A percentile compares a stretch with the other conserved stretches of the same genome.
These are phyloP conservation scores for Ochromonadaceae sp. DNA, from an alignment of 352 stramenopile species.

Conservation along the genomic window DNA sequence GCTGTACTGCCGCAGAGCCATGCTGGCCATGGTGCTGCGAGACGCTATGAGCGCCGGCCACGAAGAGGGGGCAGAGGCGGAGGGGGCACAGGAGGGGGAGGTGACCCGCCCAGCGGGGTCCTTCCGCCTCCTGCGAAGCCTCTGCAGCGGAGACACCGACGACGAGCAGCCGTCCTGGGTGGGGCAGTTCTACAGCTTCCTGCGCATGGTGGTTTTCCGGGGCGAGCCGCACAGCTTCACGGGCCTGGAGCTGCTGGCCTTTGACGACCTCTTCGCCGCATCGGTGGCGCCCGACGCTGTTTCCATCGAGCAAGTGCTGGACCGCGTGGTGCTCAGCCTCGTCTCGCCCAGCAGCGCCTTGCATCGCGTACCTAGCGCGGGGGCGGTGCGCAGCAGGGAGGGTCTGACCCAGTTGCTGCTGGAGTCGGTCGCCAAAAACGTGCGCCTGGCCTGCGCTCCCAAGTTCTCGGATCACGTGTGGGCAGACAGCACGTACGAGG, in stretches of 20 bases:
- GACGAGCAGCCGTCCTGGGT: no score
- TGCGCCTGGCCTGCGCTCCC: background rate
- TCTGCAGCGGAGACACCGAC: no score
- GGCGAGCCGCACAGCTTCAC: background rate
- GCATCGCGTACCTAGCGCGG: background rate
- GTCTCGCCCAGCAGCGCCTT: no score
- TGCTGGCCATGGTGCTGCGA: no score
- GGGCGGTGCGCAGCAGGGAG: background rate
- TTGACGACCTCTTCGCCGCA: background rate
- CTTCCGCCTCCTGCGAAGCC: no score
- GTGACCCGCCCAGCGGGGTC: no score
- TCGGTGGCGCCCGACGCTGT: background rate
- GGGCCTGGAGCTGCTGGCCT: background rate
- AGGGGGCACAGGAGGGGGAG: no score
- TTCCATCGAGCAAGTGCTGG: background rate
- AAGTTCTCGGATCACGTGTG: conserved; percentile 7
- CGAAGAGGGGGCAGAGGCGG: no score
- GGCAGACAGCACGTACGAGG: background rate
- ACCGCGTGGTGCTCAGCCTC: no score
- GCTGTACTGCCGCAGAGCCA: no score
- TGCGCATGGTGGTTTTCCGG: background rate
- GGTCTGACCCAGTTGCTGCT: background rate
- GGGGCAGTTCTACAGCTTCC: no score
- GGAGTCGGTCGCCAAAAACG: background rate
- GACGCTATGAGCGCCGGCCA: no score